phyloP scores from a whole-genome alignment of 2,329 filamentous ascomycete genomes.

The Clonostachys solani region DNA sequence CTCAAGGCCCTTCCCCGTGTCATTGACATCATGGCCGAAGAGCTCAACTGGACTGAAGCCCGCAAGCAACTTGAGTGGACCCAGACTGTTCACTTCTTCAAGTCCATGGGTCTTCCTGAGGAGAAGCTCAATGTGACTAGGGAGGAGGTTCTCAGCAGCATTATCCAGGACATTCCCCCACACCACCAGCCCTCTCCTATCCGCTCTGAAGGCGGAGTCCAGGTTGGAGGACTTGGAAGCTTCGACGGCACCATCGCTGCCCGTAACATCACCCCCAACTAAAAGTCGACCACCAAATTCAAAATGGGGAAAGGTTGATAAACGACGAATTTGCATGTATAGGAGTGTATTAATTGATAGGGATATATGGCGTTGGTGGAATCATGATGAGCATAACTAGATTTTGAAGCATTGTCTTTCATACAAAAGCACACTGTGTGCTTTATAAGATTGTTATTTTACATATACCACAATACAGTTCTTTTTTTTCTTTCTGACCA shows the following conservation, averaged over 20 bases:
- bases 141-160: constrained; percentile 1
- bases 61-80: constrained; percentile 53
- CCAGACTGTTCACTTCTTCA: constrained; percentile 43
- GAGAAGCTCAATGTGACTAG: constrained; percentile 2
- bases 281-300: neutral
- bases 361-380: too few species aligned
- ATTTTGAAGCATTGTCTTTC: too few species aligned
- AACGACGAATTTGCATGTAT: too few species aligned
- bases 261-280: neutral
- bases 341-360: too few species aligned
- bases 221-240: neutral
- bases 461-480: too few species aligned
- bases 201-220: neutral
- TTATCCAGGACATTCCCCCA: too few species aligned
- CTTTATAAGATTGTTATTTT: too few species aligned
- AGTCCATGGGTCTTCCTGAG: constrained; percentile 35
- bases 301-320: too few species aligned
- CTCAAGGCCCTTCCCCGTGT: constrained; percentile 64
- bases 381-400: too few species aligned
- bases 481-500: too few species aligned
- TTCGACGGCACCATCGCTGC: neutral
- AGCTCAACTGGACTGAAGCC: constrained; percentile 58
- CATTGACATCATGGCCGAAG: constrained; percentile 69
- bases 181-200: neutral
- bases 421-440: too few species aligned